phyloP scores from a whole-genome alignment of 208 protist species.

The Porcisia hertigi region DNA sequence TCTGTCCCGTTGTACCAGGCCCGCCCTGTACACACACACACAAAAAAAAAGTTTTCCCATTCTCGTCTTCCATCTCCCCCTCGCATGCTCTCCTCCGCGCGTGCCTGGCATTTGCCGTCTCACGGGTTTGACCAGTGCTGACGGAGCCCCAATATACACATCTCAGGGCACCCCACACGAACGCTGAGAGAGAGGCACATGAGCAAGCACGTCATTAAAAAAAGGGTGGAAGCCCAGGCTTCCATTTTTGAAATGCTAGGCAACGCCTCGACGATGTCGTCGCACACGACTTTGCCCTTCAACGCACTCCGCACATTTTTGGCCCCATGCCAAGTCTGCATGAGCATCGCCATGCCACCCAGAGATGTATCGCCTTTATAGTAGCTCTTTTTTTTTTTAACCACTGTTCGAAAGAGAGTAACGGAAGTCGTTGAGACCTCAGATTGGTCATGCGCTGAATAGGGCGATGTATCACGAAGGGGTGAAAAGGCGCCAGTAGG shows the following conservation, averaged over 20 bases:
- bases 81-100: no score
- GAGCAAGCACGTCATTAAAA: neutral
- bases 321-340: neutral
- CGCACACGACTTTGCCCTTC: neutral
- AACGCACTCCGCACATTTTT: neutral
- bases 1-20: neutral
- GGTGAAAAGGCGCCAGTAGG: no score
- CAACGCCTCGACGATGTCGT: neutral
- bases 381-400: neutral
- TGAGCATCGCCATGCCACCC: neutral
- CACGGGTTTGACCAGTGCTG: no score
- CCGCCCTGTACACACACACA: neutral
- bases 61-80: neutral
- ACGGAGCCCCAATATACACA: no score
- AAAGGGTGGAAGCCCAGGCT: neutral
- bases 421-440: no score
- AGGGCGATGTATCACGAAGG: no score
- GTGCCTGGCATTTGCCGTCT: no score
- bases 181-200: neutral
- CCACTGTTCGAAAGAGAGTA: neutral
- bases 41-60: no score
- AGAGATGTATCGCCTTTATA: neutral
- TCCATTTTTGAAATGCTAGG: neutral
- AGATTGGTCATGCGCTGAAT: no score
- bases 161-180: no score